Evolutionary conservation across 2,329 filamentous ascomycete species (phyloP), one percentile per base, ranked within the genome.

Genomic region (Arthrobotrys iridis): DNA sequence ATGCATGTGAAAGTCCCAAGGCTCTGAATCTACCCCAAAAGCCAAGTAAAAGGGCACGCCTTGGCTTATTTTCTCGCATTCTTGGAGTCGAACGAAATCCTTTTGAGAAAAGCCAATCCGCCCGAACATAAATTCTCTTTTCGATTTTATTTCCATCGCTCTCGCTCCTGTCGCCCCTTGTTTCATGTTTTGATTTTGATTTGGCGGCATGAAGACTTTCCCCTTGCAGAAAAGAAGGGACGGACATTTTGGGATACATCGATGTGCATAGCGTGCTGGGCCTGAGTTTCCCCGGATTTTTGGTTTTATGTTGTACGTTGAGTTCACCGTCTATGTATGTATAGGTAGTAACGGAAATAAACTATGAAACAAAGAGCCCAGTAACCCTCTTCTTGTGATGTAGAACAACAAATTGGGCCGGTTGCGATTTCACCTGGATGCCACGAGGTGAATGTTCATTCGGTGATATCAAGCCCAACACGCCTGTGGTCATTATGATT

Each of bases 381-480:
- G 10, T 1, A 22, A 15, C 35, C 5, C 35, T n/a, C 13, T 40
- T n/a, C n/a, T 7, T n/a, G 5, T 10, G 22, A 10, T 41, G 20
- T 3, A 28, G 1, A 18, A 7, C 20, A n/a, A 30, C 35, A 11
- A 13, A 15, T 41, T 11, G 37, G 15, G 37, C 8, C 24, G 15
- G 22, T 33, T 41, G 18, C 24, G 37, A 18, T 18, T 13, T 43
- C 40, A 43, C 13, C 40, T 13, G 8, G 18, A 5, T 24, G 3
- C 28, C 11, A 24, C 10, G 28, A 8, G 22, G 20, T 24, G 18
- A 8, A 11, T 0, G 24, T 24, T 41, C 20, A 65, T 18, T 55
- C 45, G 13, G 62, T 15, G 11, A 74, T 74, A 4, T 74, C 62
- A 2, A 74, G 45, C 6, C 70, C 70, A 20, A 74, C 70, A 35